Conservation (phyloP, 352 stramenopile genomes). For the Pythium vanterpoolii region DNA sequence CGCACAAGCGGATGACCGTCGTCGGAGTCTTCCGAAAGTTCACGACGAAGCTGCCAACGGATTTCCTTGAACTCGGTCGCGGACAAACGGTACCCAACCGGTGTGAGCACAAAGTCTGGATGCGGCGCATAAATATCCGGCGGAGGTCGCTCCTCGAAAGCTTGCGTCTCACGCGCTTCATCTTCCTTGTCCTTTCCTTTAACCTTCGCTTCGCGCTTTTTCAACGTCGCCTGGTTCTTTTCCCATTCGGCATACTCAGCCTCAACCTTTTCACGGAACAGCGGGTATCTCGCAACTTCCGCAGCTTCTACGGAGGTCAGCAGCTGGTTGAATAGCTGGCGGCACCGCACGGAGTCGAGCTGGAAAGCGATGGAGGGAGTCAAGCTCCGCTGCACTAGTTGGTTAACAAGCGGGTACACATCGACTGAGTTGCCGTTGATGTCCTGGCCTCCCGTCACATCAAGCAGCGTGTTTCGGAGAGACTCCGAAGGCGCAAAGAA, state of each 20-base stretch:
- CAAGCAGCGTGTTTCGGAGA: conserved; percentile 60
- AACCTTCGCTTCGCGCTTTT: conserved; percentile 93
- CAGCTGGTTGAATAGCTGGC: conserved; percentile 83
- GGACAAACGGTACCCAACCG: conserved; percentile 91
- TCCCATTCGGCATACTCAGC: conserved; percentile 89
- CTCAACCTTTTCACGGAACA: conserved; percentile 92
- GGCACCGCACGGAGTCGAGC: conserved; percentile 84
- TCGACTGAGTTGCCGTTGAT: conserved; percentile 62
- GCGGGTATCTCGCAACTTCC: conserved; percentile 71
- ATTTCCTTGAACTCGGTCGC: conserved; percentile 91
- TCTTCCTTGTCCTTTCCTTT: conserved; percentile 92
- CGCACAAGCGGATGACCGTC: conserved; percentile 79
- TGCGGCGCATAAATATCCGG: conserved; percentile 96
- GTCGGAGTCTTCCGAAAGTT: conserved; percentile 78
- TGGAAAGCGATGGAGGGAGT: conserved; percentile 88
- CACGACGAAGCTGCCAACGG: conserved; percentile 80
- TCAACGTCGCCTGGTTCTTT: conserved; percentile 86
- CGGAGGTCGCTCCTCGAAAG: conserved; percentile 77
- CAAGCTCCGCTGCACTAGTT: conserved; percentile 55
- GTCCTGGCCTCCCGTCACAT: conserved; percentile 46
- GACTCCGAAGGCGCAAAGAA: conserved; percentile 69
- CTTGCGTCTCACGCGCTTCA: conserved; percentile 72
- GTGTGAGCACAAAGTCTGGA: conserved; percentile 96
- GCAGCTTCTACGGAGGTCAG: conserved; percentile 68
- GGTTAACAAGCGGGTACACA: conserved; percentile 64